Evolutionary conservation across 208 protist species (phyloP), one percentile per base, ranked within the genome.

Genomic region (Trichomonas vaginalis): DNA sequence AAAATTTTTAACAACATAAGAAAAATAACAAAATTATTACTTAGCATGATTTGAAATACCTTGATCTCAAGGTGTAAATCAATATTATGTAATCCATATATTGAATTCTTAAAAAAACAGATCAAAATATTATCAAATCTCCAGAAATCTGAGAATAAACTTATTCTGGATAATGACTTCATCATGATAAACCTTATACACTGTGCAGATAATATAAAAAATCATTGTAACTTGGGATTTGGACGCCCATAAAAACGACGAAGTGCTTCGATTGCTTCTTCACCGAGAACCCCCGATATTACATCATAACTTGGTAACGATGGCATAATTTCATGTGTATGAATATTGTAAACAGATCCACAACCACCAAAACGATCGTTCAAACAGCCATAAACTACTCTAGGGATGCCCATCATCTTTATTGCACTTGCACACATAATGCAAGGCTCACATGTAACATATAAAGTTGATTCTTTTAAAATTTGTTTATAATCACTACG

Each of bases 361-460:
- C 56, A 56, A 39, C 97, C 97, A 46, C 97, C 97, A 96, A 97
- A 97, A 39, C 96, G 83, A 70, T 96, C 95, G 48, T 97, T 97
- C 10, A 47, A 49, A 48, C 96, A 96, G 21, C 96, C 96, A 96
- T 96, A 97, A 23, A 96, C 80, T 92, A 97, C 96, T 39, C 47
- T 45, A 40, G 15, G 39, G 12, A 97, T 80, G n/a, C 88, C 88
- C 6, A 97, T 37, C 37, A 96, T 39, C 47, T 79, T 40, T 17
- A 97, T 88, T 9, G 96, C 96, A 27, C 79, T 95, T 10, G 97
- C 96, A 95, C 97, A 97, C 97, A 97, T 97, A 21, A 97, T 97
- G 90, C 97, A 97, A 14, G 97, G 97, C 49, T 97, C 97, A 79
- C 95, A 80, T n/a, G 97, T 97, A 17, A 97, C 96, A 35, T 97